Evolutionary conservation across 805 yeast species (phyloP).

Genomic region (Candida koratica): DNA sequence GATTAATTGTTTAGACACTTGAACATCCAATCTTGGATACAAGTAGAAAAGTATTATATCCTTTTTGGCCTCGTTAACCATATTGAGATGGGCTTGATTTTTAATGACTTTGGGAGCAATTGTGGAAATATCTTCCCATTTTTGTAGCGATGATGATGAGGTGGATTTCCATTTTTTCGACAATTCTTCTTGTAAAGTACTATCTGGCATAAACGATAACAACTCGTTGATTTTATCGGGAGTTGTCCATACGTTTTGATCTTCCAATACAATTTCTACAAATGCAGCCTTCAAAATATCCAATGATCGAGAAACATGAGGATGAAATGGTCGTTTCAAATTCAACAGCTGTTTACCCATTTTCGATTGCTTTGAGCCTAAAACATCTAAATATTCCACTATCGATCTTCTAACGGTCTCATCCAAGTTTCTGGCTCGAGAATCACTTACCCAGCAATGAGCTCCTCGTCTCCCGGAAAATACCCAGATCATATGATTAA

Average conservation of each 20-base stretch:
- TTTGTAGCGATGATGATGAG: constrained; percentile 44
- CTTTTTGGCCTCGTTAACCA: constrained; percentile 66
- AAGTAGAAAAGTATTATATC: constrained; percentile 74
- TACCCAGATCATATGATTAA: constrained; percentile 84
- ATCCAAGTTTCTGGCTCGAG: constrained; percentile 67
- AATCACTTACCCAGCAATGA: constrained; percentile 96
- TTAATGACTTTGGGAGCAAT: constrained; percentile 47
- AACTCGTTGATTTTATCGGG: constrained; percentile 52
- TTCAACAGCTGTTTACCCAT: constrained; percentile 48
- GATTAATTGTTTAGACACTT: constrained; percentile 83
- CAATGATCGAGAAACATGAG: constrained; percentile 74
- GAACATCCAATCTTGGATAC: constrained; percentile 91
- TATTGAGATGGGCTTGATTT: constrained; percentile 43
- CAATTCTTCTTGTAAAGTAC: constrained; percentile 49
- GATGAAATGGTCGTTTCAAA: constrained; percentile 81
- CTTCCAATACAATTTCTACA: constrained; percentile 59
- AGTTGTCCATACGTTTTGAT: constrained; percentile 85
- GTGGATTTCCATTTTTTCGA: constrained; percentile 51
- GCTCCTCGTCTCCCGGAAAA: constrained; percentile 99
- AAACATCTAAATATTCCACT: constrained; percentile 78
- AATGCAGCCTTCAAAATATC: constrained; percentile 63
- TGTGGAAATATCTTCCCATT: constrained; percentile 75
- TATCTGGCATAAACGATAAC: constrained; percentile 60
- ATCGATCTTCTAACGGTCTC: constrained; percentile 75
- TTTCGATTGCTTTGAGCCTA: constrained; percentile 32